Percentiles rank a stretch among this genome's conserved stretches.
phyloP scores from a whole-genome alignment of 176 grass and related monocot species.

The Paspalum notatum region DNA sequence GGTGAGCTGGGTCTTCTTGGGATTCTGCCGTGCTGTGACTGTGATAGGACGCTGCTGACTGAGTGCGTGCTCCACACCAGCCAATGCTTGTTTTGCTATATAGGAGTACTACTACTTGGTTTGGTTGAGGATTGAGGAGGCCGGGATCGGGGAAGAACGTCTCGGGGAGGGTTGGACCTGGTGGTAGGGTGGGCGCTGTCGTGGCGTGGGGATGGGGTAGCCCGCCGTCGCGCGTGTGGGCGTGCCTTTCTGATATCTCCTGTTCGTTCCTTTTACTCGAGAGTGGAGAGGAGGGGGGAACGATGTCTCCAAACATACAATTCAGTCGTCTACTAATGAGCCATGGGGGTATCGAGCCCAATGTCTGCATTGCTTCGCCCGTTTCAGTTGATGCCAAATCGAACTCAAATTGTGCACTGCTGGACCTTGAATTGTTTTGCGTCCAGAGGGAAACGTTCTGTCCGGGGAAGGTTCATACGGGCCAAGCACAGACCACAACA shows the following conservation, averaged over 20 bases:
- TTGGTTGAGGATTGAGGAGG: constrained; percentile 32
- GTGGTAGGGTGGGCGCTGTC: background rate
- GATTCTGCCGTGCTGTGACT: background rate
- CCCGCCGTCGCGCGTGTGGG: no score
- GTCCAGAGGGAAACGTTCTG: background rate
- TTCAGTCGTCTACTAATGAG: no score
- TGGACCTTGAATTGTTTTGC: no score
- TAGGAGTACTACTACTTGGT: no score
- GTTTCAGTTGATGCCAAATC: background rate
- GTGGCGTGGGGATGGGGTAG: no score
- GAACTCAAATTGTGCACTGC: no score
- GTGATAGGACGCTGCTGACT: no score
- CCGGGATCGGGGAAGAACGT: constrained; percentile 44
- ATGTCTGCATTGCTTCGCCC: background rate
- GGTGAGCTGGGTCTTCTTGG: constrained; percentile 21
- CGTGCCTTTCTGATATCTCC: no score
- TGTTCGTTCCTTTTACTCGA: no score
- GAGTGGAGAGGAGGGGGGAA: no score
- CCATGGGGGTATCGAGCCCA: no score
- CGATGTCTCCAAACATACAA: no score
- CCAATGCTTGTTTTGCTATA: background rate
- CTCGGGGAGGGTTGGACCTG: constrained; percentile 32
- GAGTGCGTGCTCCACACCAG: background rate
- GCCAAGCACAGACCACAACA: background rate
- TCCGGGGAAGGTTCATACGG: background rate